Percentiles rank a stretch among this genome's conserved stretches.
phyloP scores from a whole-genome alignment of 306 rosid genomes.

The Cucumis melo region DNA sequence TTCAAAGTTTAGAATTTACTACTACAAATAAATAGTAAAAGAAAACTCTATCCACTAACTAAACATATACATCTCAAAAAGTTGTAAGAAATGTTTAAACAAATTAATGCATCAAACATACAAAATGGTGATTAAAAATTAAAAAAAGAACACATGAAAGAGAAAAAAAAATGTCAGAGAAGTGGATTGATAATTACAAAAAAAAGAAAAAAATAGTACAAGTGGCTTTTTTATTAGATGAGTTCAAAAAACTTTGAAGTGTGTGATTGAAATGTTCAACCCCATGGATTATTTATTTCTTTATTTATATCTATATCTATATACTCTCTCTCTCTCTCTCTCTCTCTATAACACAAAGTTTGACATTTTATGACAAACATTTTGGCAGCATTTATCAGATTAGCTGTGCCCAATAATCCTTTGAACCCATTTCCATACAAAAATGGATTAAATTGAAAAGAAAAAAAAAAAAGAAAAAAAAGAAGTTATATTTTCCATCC shows the following conservation, averaged over 20 bases:
- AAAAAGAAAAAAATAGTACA: not conserved
- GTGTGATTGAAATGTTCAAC: not conserved
- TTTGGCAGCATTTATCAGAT: not conserved
- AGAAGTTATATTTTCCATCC: no score
- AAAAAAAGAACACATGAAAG: not conserved
- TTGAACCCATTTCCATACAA: not conserved
- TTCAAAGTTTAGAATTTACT: no score
- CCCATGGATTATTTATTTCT: not conserved
- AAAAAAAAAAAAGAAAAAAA: not conserved
- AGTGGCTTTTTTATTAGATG: not conserved
- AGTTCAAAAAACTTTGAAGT: not conserved
- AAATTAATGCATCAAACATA: no score
- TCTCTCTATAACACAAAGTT: not conserved
- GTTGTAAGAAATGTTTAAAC: no score
- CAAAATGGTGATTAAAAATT: not conserved
- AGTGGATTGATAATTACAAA: not conserved
- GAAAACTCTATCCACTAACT: no score
- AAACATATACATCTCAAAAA: no score
- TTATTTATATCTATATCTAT: no score
- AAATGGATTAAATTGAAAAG: not conserved
- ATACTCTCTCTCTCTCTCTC: not conserved
- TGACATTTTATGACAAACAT: constrained; percentile 1
- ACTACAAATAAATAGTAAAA: no score
- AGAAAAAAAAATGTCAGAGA: not conserved
- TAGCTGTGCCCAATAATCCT: not conserved